Evolutionary conservation across 2,329 filamentous ascomycete species (phyloP).

Genomic region (Aspergillus calidoustus): DNA sequence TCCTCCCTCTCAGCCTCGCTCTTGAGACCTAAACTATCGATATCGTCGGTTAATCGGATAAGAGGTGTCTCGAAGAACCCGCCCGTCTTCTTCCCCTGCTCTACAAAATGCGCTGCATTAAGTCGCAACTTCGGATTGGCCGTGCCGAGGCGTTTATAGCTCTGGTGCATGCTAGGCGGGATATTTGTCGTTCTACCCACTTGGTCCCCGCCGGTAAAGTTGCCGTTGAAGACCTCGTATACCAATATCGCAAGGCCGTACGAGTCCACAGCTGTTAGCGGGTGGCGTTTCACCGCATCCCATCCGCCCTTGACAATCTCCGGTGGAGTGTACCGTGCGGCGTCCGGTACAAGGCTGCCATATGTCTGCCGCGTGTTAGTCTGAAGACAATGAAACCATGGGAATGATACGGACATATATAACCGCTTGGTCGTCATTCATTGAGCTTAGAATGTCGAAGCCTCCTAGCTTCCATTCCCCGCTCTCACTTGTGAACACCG

Average conservation of each 20-base stretch:
- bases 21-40: conserved; percentile 91
- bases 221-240: conserved; percentile 89
- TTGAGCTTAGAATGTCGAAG: conserved; percentile 89
- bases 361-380: conserved; percentile 64
- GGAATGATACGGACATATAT: conserved; percentile 69
- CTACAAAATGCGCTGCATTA: conserved; percentile 82
- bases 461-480: conserved; percentile 97
- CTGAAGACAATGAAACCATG: not conserved
- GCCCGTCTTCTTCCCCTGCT: conserved; percentile 80
- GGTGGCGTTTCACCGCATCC: conserved; percentile 84
- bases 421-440: conserved; percentile 93
- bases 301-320: conserved; percentile 87
- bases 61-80: conserved; percentile 92
- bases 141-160: conserved; percentile 87
- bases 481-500: conserved; percentile 91
- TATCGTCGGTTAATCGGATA: conserved; percentile 88
- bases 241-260: conserved; percentile 85
- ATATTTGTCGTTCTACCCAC: conserved; percentile 84
- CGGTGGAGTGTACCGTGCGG: conserved; percentile 80
- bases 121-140: conserved; percentile 87
- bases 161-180: conserved; percentile 84
- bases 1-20: conserved; percentile 79
- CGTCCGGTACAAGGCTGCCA: conserved; percentile 84
- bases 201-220: conserved; percentile 76
- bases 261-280: conserved; percentile 80